Evolutionary conservation across 495 filamentous ascomycete genomes (phyloP).

Genomic region (Hypoxylon crocopeplum): DNA sequence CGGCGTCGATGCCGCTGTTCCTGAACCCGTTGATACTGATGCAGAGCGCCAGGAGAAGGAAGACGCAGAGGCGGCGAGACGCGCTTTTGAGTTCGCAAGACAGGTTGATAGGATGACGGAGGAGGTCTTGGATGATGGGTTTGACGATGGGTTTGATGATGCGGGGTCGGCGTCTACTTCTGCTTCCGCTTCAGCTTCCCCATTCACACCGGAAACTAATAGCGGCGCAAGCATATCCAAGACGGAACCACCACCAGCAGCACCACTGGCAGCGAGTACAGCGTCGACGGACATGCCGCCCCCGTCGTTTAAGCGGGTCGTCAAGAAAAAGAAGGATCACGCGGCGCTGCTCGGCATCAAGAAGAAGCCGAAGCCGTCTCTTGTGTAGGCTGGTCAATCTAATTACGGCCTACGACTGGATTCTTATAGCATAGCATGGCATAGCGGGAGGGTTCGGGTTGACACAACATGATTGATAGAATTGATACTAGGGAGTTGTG

Average conservation of each 20-base stretch:
- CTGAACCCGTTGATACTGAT: constrained; percentile 60
- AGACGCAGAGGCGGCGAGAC: constrained; percentile 82
- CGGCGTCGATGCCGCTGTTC: constrained; percentile 55
- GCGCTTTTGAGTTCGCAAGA: constrained; percentile 72
- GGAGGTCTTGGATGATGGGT: constrained; percentile 53
- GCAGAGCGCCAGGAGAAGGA: constrained; percentile 73
- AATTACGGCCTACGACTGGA: too few relatives aligned
- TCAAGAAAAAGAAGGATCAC: constrained; percentile 85
- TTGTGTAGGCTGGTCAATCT: constrained; percentile 41
- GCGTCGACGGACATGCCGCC: constrained; percentile 53
- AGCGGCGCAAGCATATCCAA: not conserved
- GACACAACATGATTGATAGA: not conserved
- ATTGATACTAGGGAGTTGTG: too few relatives aligned
- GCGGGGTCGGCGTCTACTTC: constrained; percentile 38
- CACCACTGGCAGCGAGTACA: constrained; percentile 20
- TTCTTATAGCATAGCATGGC: constrained; percentile 3
- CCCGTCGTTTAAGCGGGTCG: constrained; percentile 76
- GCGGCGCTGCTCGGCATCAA: constrained; percentile 82
- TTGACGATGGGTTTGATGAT: constrained; percentile 14
- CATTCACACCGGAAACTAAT: not conserved
- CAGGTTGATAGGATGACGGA: constrained; percentile 53
- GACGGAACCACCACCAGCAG: not conserved
- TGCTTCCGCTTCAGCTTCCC: constrained; percentile 11
- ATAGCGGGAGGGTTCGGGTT: constrained; percentile 21
- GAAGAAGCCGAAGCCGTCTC: constrained; percentile 80